Evolutionary conservation across 75 land plant species (phyloP), one percentile per base, ranked within the genome.

Genomic region (Selaginella tamariscina): DNA sequence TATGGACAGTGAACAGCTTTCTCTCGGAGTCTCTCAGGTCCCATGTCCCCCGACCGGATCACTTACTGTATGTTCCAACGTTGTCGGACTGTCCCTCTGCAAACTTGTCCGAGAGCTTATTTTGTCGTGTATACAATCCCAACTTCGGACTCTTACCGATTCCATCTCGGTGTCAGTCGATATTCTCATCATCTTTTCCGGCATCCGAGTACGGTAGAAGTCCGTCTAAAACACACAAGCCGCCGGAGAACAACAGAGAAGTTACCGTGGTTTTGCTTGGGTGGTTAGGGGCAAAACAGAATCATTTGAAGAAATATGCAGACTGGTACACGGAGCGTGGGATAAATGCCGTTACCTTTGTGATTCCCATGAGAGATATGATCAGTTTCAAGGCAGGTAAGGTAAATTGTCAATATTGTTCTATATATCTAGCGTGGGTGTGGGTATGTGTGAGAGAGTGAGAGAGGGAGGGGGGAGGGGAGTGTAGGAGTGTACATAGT

Each of bases 231-330:
- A n/a, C n/a, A n/a, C n/a, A n/a, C n/a, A 39, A 39, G 49, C 49
- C 49, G 49, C 49, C 5, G 49, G 49, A 39, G 15, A 39, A 39
- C 49, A 5, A 5, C 49, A 39, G 15, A 15, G 49, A 39, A 15
- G 73, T 72, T 44, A 77, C 87, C 23, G 97, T 82, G 55, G 93
- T 92, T 62, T 32, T 92, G 55, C 71, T 92, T 30, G 97, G 97
- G 21, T 92, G 97, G 97, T 78, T 92, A 13, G 97, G 97, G 1
- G 85, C 93, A 21, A 77, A 82, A 71, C 69, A 70, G 32, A 88
- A 82, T 77, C 89, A 92, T 54, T 49, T 92, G 73, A 85, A 68
- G 70, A 86, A 75, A 79, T 91, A 91, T 72, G 89, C 80, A 24
- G 97, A 88, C 33, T 75, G 85, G 84, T 91, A 91, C 70, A 73